Conservation (phyloP, 2,329 filamentous ascomycete genomes). For the Aspergillus sp. region DNA sequence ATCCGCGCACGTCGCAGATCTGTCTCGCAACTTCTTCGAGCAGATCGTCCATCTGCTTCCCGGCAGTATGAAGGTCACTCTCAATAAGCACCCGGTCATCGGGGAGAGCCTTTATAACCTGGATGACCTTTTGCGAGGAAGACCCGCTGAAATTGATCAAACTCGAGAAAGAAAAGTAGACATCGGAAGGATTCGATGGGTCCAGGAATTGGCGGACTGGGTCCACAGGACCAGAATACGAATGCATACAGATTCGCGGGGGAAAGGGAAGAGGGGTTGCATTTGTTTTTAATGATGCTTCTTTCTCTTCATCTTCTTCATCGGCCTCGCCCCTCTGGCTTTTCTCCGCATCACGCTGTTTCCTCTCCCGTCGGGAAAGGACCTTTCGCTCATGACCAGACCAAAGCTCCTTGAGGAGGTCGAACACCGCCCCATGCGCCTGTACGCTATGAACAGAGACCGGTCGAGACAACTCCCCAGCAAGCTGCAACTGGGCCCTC, state of each 20-base stretch:
- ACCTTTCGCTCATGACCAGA: slow-evolving; percentile 50
- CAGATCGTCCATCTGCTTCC: slow-evolving; percentile 70
- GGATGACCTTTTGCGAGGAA: slow-evolving; percentile 53
- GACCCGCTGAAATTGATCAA: slow-evolving; percentile 69
- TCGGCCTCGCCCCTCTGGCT: slow-evolving; percentile 25
- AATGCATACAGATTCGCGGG: slow-evolving; percentile 87
- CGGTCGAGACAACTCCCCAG: slow-evolving; percentile 52
- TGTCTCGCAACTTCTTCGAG: slow-evolving; percentile 72
- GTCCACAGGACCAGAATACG: slow-evolving; percentile 75
- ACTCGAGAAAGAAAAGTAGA: slow-evolving; percentile 86
- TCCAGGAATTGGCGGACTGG: slow-evolving; percentile 74
- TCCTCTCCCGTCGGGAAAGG: slow-evolving; percentile 45
- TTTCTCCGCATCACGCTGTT: slow-evolving; percentile 25
- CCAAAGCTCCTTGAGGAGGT: slow-evolving; percentile 54
- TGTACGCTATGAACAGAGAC: slow-evolving; percentile 62
- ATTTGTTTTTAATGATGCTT: not conserved
- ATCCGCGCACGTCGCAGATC: slow-evolving; percentile 73
- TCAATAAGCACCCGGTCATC: slow-evolving; percentile 78
- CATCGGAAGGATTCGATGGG: slow-evolving; percentile 63
- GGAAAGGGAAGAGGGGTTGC: slow-evolving; percentile 61
- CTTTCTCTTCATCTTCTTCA: slow-evolving; percentile 16
- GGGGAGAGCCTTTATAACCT: slow-evolving; percentile 68
- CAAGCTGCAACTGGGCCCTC: slow-evolving; percentile 54
- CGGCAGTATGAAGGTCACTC: slow-evolving; percentile 83
- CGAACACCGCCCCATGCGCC: slow-evolving; percentile 56